Evolutionary conservation across 2,329 filamentous ascomycete species (phyloP), one percentile per base, ranked within the genome.

Genomic region (Exophiala dermatitidis): DNA sequence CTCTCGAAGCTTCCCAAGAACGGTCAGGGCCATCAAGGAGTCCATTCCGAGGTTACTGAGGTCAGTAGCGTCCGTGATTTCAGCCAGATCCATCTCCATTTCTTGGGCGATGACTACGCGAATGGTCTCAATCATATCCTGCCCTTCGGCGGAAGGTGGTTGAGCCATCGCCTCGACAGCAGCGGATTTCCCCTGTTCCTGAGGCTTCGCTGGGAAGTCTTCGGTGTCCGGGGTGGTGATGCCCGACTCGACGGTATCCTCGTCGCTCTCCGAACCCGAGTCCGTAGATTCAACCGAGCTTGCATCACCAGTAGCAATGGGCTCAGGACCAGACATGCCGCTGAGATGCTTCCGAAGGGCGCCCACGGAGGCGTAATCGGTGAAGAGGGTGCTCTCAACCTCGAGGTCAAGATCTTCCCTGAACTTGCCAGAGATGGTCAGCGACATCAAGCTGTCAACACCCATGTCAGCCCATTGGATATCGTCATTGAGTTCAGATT

Each of bases 381-480:
- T 79, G 69, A 83, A 83, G 26, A 82, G 69, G 30, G 76, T 77
- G 7, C 78, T 79, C 52, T 77, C 75, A 52, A 82, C 75, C 48
- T 82, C 79, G 57, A 82, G 69, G 55, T 80, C 76, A 26, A 82
- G 71, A 43, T 82, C 80, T 63, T 83, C 80, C 38, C 79, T 77
- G 68, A 82, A 81, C 63, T 77, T 77, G 59, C 79, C 79, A 42
- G 79, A 81, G 59, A 82, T 80, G 30, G 79, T 82, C 52, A 83
- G 64, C 1, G 80, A 81, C 58, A 83, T 75, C 12, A 83, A 71
- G 5, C 80, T 83, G 66, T 83, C 80, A 32, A 83, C 79, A 54
- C 80, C 80, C 28, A 82, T 75, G 62, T 82, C 80, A 60, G 81
- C 78, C 60, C 82, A 83, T 46, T 78, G 77, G 48, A 80, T 74